Percentiles rank a stretch among this genome's conserved stretches.
Conservation (phyloP, 768 basidiomycete genomes). For the Kwoniella mangroviensis region DNA sequence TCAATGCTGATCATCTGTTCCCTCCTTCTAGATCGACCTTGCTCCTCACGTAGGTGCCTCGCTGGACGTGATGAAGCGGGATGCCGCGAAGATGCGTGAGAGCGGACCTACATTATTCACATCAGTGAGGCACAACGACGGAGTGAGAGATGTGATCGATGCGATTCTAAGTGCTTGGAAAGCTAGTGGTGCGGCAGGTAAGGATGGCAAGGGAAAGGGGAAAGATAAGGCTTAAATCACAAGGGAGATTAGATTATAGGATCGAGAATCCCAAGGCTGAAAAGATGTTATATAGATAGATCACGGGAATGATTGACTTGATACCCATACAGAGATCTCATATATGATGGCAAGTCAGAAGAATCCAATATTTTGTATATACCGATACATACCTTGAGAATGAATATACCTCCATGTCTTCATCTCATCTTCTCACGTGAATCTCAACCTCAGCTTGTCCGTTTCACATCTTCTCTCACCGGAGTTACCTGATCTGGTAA, state of each 20-base stretch:
- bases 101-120: slow-evolving; percentile 91
- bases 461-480: no score
- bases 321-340: no score
- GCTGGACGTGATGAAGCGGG: slow-evolving; percentile 89
- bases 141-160: slow-evolving; percentile 78
- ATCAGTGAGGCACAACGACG: slow-evolving; percentile 75
- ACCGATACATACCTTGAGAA: neutral
- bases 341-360: neutral
- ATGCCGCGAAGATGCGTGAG: slow-evolving; percentile 91
- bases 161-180: slow-evolving; percentile 89
- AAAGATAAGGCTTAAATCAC: neutral
- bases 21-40: slow-evolving; percentile 75
- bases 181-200: slow-evolving; percentile 58
- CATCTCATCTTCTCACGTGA: no score
- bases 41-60: slow-evolving; percentile 91
- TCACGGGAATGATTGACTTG: no score
- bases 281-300: no score
- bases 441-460: no score
- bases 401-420: neutral
- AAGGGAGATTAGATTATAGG: no score
- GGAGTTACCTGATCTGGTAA: neutral
- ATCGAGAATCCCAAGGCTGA: no score
- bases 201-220: slow-evolving; percentile 43
- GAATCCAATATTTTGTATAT: neutral
- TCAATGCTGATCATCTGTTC: neutral